Evolutionary conservation across 176 grass and related monocot genomes (phyloP), one percentile per base, ranked within the genome.

Genomic region (Raddia distichophylla): DNA sequence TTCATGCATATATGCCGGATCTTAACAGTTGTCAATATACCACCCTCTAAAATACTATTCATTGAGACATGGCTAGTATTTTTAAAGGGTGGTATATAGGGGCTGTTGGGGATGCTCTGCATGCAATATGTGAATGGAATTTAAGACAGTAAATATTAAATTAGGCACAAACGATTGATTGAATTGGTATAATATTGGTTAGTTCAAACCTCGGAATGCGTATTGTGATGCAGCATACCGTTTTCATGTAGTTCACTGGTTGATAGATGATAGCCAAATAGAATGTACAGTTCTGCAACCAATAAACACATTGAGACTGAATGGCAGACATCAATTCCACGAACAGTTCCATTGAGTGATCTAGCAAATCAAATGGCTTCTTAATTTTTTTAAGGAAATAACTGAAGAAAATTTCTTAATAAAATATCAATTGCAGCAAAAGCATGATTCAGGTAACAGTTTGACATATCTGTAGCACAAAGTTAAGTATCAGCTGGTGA

Each of bases 341-440:
- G 18, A 34, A 2, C 37, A 40, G 4, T 40, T 40, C 37, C 37
- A 11, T 15, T 69, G 34, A 75, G 19, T 46, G 45, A 74, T 37
- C 5, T 14, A 65, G 6, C 9, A 67, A 64, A 69, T 60, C 12
- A 64, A 78, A 78, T 18, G 60, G 0, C 8, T 3, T 13, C 37
- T 80, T 69, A 33, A 32, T 32, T 6, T 69, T 69, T n/a, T 45
- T 3, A 7, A 27, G 10, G 51, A 60, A 73, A 81, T 40, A 40
- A 40, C 37, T 5, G 37, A 40, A 40, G 2, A 0, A 40, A 40
- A 40, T 40, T 40, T 40, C 37, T 40, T 5, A 40, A 40, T 40
- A 40, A 40, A 40, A 40, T 2, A 5, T 82, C 60, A 62, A 85
- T 54, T 53, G 35, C 80, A 84, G 78, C 7, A 82, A 87, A 10